Conservation (phyloP, 2,329 filamentous ascomycete genomes). For the Setomelanomma holmii region DNA sequence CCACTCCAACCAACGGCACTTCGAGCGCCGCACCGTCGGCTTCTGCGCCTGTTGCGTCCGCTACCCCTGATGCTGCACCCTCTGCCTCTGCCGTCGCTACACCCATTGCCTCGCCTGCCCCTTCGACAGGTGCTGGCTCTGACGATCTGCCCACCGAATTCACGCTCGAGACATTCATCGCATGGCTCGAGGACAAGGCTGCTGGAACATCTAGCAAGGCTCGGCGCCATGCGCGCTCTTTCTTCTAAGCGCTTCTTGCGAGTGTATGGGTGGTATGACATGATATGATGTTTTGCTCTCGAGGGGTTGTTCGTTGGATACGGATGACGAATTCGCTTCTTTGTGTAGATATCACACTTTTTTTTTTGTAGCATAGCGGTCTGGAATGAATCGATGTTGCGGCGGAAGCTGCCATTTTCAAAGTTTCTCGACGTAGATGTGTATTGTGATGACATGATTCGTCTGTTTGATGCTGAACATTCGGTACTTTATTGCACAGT, state of each 20-base stretch:
- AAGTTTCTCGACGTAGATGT: not conserved
- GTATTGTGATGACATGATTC: not conserved
- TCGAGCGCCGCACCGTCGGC: conserved; percentile 11
- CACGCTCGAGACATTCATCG: conserved; percentile 44
- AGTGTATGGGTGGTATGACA: not conserved
- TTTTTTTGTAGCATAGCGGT: conserved; percentile 20
- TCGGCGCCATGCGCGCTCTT: conserved; percentile 38
- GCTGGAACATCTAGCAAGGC: conserved; percentile 25
- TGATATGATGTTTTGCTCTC: conserved; percentile 3
- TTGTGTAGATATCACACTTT: conserved; percentile 22
- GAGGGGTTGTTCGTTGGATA: conserved; percentile 16
- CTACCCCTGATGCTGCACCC: conserved; percentile 9
- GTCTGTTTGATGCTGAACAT: no score
- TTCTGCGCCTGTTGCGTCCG: conserved; percentile 9
- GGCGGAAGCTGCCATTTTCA: not conserved
- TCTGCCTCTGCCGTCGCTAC: conserved; percentile 11
- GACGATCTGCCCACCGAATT: conserved; percentile 36
- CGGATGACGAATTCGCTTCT: conserved; percentile 17
- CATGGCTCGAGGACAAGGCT: conserved; percentile 40
- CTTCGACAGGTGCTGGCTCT: conserved; percentile 17
- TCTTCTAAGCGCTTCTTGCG: conserved; percentile 15
- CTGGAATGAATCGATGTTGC: not conserved
- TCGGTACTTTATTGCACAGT: no score
- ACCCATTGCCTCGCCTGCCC: conserved; percentile 13
- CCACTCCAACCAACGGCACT: conserved; percentile 6